Evolutionary conservation across 495 filamentous ascomycete genomes (phyloP).

Genomic region (Penicillium pulvis): DNA sequence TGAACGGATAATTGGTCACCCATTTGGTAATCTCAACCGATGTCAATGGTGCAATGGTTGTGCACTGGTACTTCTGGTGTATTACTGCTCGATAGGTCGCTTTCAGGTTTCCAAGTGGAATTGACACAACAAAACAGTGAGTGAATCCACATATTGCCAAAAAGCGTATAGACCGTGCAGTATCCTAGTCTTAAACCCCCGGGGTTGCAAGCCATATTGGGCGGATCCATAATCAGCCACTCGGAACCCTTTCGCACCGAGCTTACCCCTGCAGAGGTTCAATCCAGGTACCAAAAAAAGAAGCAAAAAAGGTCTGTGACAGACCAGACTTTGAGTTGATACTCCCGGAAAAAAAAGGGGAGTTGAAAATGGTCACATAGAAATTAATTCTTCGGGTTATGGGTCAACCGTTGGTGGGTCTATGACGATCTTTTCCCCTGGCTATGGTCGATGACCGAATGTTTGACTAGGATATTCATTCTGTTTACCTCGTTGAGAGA

Average conservation of each 20-base stretch:
- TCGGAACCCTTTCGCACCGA: conserved; percentile 10
- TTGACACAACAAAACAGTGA: background rate
- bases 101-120: background rate
- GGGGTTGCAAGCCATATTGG: conserved; percentile 12
- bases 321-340: background rate
- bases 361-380: conserved; percentile 5
- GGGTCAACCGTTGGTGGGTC: conserved; percentile 11
- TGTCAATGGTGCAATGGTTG: background rate
- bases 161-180: conserved; percentile 11
- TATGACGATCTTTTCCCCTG: conserved; percentile 23
- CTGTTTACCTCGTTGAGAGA: conserved; percentile 12
- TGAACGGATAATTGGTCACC: background rate
- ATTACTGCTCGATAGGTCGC: background rate
- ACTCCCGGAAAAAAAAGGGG: conserved; percentile 10
- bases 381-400: conserved; percentile 1
- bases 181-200: conserved; percentile 18
- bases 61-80: background rate
- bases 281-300: background rate
- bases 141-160: conserved; percentile 6
- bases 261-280: conserved; percentile 7
- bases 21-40: background rate
- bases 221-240: conserved; percentile 13
- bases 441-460: conserved; percentile 20
- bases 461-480: conserved; percentile 15
- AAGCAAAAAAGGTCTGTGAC: background rate